phyloP scores from a whole-genome alignment of 495 filamentous ascomycete genomes.

The Glutinoglossum americanum region DNA sequence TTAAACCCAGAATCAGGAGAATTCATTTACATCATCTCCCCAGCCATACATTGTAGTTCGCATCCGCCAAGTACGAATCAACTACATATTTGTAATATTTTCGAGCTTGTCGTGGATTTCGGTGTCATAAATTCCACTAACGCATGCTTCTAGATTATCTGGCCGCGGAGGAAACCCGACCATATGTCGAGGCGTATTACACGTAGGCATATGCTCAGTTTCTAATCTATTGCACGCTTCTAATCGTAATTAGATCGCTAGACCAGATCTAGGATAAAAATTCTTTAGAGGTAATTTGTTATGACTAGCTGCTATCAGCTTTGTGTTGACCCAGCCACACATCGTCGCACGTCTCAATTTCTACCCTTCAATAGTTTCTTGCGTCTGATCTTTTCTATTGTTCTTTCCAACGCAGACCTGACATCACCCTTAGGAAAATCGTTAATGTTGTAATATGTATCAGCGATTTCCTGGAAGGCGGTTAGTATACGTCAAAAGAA shows the following conservation, averaged over 20 bases:
- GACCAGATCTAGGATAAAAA: neutral
- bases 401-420: conserved; percentile 48
- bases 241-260: no score
- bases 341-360: conserved; percentile 1
- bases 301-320: no score
- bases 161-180: neutral
- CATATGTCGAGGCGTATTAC: neutral
- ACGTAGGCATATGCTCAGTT: neutral
- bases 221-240: neutral
- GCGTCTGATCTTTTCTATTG: conserved; percentile 52
- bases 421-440: conserved; percentile 73
- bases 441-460: conserved; percentile 73
- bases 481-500: neutral
- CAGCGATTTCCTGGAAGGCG: conserved; percentile 53
- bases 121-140: neutral
- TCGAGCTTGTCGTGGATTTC: no score
- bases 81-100: no score
- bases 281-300: neutral
- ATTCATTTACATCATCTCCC: no score
- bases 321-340: neutral
- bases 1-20: no score
- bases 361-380: conserved; percentile 39
- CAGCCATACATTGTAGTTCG: no score
- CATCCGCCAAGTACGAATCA: no score
- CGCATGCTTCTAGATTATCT: neutral